Evolutionary conservation across 768 basidiomycete genomes (phyloP).

Genomic region (Cubamyces sp.): DNA sequence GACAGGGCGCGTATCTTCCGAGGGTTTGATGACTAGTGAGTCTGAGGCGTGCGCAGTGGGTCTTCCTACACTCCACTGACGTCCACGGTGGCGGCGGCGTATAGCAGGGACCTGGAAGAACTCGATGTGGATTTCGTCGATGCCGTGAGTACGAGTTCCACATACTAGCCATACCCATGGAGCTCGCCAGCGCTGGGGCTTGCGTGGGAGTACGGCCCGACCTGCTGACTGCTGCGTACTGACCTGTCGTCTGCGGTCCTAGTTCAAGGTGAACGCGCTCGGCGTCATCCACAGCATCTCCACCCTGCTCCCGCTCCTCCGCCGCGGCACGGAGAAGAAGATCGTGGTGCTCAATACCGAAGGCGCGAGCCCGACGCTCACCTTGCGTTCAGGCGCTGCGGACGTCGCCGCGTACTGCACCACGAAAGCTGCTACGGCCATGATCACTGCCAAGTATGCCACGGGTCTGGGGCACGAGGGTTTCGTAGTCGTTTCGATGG

Average conservation of each 20-base stretch:
- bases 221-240: background rate
- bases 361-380: conserved; percentile 35
- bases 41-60: background rate
- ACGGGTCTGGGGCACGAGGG: conserved; percentile 36
- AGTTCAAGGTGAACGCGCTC: conserved; percentile 42
- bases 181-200: too few species aligned
- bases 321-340: conserved; percentile 37
- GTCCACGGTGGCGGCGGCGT: too few species aligned
- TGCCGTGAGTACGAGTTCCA: conserved; percentile 2
- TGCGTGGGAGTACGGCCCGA: too few species aligned
- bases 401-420: conserved; percentile 37
- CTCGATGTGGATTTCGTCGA: conserved; percentile 23
- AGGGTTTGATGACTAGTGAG: conserved; percentile 11
- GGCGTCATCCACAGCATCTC: conserved; percentile 41
- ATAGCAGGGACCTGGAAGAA: conserved; percentile 16
- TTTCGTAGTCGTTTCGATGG: conserved; percentile 38
- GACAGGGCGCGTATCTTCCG: background rate
- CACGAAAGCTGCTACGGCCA: conserved; percentile 43
- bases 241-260: background rate
- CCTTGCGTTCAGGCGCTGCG: conserved; percentile 15
- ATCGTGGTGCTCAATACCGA: conserved; percentile 40
- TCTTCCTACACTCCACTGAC: background rate
- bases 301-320: conserved; percentile 44
- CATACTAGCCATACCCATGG: background rate
- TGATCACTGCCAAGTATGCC: conserved; percentile 46